Evolutionary conservation across 1,139 yeast species (phyloP).

Genomic region (Blastobotrys ciferrii): DNA sequence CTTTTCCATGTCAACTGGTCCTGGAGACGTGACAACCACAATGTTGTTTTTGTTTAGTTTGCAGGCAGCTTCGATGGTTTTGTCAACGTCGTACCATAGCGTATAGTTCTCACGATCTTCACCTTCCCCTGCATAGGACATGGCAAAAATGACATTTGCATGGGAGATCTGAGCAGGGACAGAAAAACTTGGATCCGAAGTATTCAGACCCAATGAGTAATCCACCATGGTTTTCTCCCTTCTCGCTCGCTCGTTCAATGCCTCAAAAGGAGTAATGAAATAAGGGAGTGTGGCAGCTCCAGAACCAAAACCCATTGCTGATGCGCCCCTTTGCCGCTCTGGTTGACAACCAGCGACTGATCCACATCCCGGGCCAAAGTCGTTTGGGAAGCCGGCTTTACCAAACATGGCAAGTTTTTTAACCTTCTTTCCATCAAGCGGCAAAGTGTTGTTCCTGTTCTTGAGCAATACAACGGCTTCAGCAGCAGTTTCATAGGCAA

Average conservation of each 20-base stretch:
- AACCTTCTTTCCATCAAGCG: slow-evolving; percentile 37
- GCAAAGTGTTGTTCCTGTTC: slow-evolving; percentile 51
- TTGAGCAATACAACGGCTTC: slow-evolving; percentile 58
- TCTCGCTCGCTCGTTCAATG: slow-evolving; percentile 25
- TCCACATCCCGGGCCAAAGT: slow-evolving; percentile 9
- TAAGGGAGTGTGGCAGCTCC: slow-evolving; percentile 53
- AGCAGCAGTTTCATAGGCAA: slow-evolving; percentile 54
- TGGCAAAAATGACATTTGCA: slow-evolving; percentile 51
- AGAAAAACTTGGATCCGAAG: slow-evolving; percentile 12
- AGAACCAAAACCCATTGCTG: slow-evolving; percentile 44
- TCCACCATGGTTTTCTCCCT: slow-evolving; percentile 24
- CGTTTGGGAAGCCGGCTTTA: slow-evolving; percentile 9
- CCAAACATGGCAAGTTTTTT: slow-evolving; percentile 9
- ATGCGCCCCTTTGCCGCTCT: slow-evolving; percentile 26
- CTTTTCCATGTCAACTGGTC: slow-evolving; percentile 57
- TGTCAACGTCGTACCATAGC: slow-evolving; percentile 61
- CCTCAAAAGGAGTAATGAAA: slow-evolving; percentile 51
- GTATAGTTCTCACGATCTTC: slow-evolving; percentile 55
- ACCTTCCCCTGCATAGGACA: slow-evolving; percentile 53
- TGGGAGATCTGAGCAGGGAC: slow-evolving; percentile 53
- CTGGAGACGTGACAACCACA: slow-evolving; percentile 57
- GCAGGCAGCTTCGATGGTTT: slow-evolving; percentile 50
- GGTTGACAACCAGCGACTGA: neutral
- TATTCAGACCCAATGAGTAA: slow-evolving; percentile 9
- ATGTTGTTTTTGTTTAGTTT: slow-evolving; percentile 52